Base-by-base conservation (phyloP, 164 flowering plant genomes). In the Vitis rotundifolia region DNA sequence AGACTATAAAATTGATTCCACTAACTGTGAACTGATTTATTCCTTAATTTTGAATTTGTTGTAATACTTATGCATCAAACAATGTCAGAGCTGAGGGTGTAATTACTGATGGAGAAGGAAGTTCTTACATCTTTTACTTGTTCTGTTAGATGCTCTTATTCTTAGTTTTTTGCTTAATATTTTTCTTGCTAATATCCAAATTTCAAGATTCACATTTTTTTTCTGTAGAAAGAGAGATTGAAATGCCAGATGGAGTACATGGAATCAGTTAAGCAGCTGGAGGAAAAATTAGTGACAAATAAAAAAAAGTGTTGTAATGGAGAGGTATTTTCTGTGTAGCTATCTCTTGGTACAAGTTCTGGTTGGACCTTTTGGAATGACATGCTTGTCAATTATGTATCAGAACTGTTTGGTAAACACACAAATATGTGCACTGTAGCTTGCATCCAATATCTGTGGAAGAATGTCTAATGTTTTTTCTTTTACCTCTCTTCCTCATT, bases 171-270 rank as follows among this genome's bases (percentile, higher is more conserved):
- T 37, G 29, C 19, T 28, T 19, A 13, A 2, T 51, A 2, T 61
- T 16, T 50, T 37, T 11, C 15, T 15, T 6, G 14, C 11, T 26
- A 26, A 19, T 51, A 12, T 16, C 53, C 12, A 55, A 52, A 26
- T 47, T 52, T 71, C 28, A 31, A 5, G 26, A 44, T 0, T 26
- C 15, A 28, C 29, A 26, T 11, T 37, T 50, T 3, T 3, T 64
- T 26, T 49, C 29, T 58, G 70, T 71, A 94, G 99, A 87, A 83
- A 68, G 94, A 92, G 74, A 86, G 80, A 70, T 54, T 84, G 47
- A 89, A 87, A 79, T 85, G 81, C 69, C 96, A 92, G 68, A 87
- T 85, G 78, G 98, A 94, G 13, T 91, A 89, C 29, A 84, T 85
- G 89, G 97, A 92, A 59, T 83, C 93, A 54, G 80, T 90, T 54